Conservation (phyloP, 2,329 filamentous ascomycete species). For the Verticillium tricorpus region DNA sequence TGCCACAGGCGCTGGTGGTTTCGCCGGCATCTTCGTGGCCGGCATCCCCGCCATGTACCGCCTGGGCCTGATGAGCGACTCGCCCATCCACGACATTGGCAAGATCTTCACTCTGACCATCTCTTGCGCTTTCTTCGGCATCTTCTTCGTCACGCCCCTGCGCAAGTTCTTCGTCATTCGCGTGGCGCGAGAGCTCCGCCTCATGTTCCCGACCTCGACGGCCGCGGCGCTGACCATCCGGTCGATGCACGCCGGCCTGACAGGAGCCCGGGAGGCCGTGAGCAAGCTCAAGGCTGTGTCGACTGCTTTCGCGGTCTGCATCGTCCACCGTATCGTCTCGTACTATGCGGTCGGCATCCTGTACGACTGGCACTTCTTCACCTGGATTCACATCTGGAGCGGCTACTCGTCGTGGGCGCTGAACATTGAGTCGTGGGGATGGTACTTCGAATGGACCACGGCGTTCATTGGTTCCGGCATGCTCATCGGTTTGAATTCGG, state of each 20-base stretch:
- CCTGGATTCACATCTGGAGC: constrained; percentile 51
- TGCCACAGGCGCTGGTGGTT: constrained; percentile 54
- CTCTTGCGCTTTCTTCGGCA: constrained; percentile 58
- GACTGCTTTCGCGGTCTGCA: constrained; percentile 43
- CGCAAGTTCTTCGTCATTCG: constrained; percentile 67
- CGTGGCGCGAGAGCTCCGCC: constrained; percentile 53
- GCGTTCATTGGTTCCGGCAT: constrained; percentile 56
- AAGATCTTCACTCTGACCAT: constrained; percentile 56
- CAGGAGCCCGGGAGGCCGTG: constrained; percentile 46
- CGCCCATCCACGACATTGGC: constrained; percentile 50
- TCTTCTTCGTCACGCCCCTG: constrained; percentile 58
- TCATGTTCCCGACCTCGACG: constrained; percentile 56
- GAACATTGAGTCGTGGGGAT: constrained; percentile 56
- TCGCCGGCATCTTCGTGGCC: constrained; percentile 53
- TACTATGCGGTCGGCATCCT: constrained; percentile 57
- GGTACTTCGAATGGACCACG: constrained; percentile 55
- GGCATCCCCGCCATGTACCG: constrained; percentile 58
- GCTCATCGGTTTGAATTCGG: constrained; percentile 49
- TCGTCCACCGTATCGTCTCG: constrained; percentile 50
- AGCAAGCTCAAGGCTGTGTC: constrained; percentile 53
- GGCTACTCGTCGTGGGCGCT: constrained; percentile 45
- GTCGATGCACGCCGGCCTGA: constrained; percentile 54
- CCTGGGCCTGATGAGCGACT: constrained; percentile 41
- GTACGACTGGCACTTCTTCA: constrained; percentile 54
- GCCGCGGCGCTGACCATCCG: constrained; percentile 59